Base-by-base conservation (phyloP, 2,329 filamentous ascomycete genomes). In the Fusarium sp. region DNA sequence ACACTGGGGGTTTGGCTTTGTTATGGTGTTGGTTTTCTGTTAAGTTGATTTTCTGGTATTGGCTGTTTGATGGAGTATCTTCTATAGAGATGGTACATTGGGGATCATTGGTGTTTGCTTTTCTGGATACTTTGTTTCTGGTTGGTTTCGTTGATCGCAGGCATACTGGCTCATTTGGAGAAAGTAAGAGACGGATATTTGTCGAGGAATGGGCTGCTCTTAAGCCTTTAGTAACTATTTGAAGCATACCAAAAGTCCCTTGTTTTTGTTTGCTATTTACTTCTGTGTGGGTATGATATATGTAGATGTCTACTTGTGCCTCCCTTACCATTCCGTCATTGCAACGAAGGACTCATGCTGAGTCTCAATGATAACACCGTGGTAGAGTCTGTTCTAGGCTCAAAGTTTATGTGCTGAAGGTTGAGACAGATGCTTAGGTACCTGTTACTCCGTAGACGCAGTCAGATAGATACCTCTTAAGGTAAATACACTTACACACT, bases 221-320 rank as follows among this genome's bases (percentile, higher is more conserved):
- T 45, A 35, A 49, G 41, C 42, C 47, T 41, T 40, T 57, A 50
- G 35, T 61, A 62, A 68, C 61, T 47, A 58, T 55, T 51, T 48
- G 42, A 61, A 65, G 23, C 35, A 15, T 51, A 69, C 49, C 45
- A 68, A 68, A 68, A 68, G 66, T 69, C 41, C 53, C 20, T 33
- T 55, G 48, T 20, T 53, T 51, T 39, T 14, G 21, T 39, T 36
- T 59, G 13, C 14, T 33, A n/a, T 35, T 35, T 35, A 35, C 15
- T 35, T 35, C 15, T 35, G 33, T 7, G 33, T n/a, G 6, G 14
- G 13, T n/a, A 35, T 35, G 33, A 17, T 17, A n/a, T n/a, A 35
- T 35, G 13, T 14, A 33, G 14, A 33, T 15, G 5, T 7, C 31
- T 11, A 33, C 6, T 33, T 15, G n/a, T n/a, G n/a, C n/a, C n/a